Evolutionary conservation across 1,139 yeast genomes (phyloP).

Genomic region (Sugiyamaella paludigena): DNA sequence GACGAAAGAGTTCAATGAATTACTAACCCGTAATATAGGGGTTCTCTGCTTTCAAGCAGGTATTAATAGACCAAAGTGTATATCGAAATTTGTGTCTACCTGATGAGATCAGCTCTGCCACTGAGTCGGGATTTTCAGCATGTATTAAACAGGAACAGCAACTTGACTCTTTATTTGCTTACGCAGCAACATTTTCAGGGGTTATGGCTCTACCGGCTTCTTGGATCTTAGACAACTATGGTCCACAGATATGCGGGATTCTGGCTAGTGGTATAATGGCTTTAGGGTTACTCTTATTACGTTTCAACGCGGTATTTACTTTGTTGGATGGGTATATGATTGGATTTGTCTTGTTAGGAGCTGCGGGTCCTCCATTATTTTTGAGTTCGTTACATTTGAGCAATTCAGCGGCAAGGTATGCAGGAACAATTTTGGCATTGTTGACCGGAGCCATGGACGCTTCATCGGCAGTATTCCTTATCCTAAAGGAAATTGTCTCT

Average conservation of each 20-base stretch:
- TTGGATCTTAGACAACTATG: constrained; percentile 2
- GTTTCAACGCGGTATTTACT: constrained; percentile 52
- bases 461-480: constrained; percentile 67
- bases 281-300: constrained; percentile 50
- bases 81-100: constrained; percentile 8
- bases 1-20: constrained; percentile 50
- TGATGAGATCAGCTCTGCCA: constrained; percentile 2
- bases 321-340: constrained; percentile 60
- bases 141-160: constrained; percentile 9
- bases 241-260: constrained; percentile 9
- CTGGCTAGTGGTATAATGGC: constrained; percentile 3
- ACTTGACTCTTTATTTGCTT: constrained; percentile 8
- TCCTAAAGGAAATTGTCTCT: constrained; percentile 53
- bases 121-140: neutral
- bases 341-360: constrained; percentile 67
- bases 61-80: constrained; percentile 1
- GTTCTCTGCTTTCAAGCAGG: constrained; percentile 13
- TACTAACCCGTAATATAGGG: neutral
- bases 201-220: constrained; percentile 7
- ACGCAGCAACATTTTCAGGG: constrained; percentile 6
- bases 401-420: constrained; percentile 64
- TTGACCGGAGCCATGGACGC: constrained; percentile 79
- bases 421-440: constrained; percentile 69
- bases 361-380: constrained; percentile 81
- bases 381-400: constrained; percentile 79